Base-by-base conservation (phyloP, 106 monocot genomes). In the Vanilla planifolia region DNA sequence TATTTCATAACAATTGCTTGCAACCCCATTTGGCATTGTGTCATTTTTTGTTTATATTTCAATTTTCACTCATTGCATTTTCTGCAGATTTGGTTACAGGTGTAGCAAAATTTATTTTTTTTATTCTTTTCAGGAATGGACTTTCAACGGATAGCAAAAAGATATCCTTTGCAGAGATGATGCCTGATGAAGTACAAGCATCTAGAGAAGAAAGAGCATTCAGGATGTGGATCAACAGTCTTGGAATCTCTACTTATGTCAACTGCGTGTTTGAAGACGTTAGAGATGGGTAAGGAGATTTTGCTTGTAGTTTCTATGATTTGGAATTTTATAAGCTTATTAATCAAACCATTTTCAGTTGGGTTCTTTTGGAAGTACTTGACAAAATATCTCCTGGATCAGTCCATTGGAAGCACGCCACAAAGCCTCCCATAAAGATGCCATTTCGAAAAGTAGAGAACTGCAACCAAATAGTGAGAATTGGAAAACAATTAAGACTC, bases 361-460 rank as follows among this genome's bases (percentile, higher is more conserved):
- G 98, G 98, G 88, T 98, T 67, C 88, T 98, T 53, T 66, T 98
- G 52, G 98, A 98, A 61, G 92, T 92, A 43, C 79, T 98, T 51
- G 98, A 98, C 68, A 98, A 88, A 79, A 70, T 98, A 10, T 87
- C 85, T 72, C 84, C 92, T 25, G 92, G 92, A 46, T 85, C 80
- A 61, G 91, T 98, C 66, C 79, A 61, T 40, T 98, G 98, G 98
- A 92, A 92, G 68, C 79, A 77, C 14, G 92, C 98, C 50, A 64
- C 87, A 59, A 92, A 92, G 42, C 98, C 98, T 61, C 98, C 98
- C 7, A 98, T 98, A 15, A 92, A 92, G 67, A 80, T 98, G 81
- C 98, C 92, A 47, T 98, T 98, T 48, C 79, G 85, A 55, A 98
- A 98, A 65, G 82, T 98, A 32, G 98, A 98, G 66, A 98, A 98